Evolutionary conservation across 2,329 filamentous ascomycete species (phyloP), one percentile per base, ranked within the genome.

Genomic region (Volutella citrinella): DNA sequence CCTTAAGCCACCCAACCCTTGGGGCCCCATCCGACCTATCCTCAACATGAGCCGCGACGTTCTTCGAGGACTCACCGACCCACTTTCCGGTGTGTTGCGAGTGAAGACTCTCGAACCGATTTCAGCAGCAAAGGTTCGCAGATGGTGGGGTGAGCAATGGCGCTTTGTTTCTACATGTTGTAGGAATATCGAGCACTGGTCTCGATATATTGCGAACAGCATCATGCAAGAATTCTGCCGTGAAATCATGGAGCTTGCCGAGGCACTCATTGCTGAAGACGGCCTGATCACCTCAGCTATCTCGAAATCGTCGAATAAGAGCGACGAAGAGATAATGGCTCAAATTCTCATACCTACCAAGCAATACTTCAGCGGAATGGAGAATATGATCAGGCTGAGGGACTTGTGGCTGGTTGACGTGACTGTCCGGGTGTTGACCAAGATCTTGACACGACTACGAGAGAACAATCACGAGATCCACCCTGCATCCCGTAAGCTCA

Each of bases 181-280:
- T 53, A 72, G 80, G 25, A 80, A 83, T 40, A 94, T 90, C 4
- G 89, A 95, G 55, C 67, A 69, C 10, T 98, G 93, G 93, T 88
- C 87, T 45, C 68, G 78, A 11, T 75, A 75, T 5, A 79, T 87
- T 38, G 82, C 91, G 31, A 93, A 88, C 56, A 64, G 70, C 14
- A 70, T 78, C 34, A 90, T 98, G 87, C 83, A 89, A 51, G 82
- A 95, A 37, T 96, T 97, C 53, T 96, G 90, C 56, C 82, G 93
- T 46, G 88, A 95, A 55, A 86, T 87, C 11, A 98, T 98, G 78
- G 88, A 97, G 51, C 86, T 95, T 54, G 90, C 91, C 1, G 87
- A 95, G 54, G 75, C 78, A 21, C 73, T 95, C 3, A 86, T 97
- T 54, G 82, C 87, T 24, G 82, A 95, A 49, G 93, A 94, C 57